phyloP scores from a whole-genome alignment of 805 yeast genomes.

The Lipomyces yamanashiensis region DNA sequence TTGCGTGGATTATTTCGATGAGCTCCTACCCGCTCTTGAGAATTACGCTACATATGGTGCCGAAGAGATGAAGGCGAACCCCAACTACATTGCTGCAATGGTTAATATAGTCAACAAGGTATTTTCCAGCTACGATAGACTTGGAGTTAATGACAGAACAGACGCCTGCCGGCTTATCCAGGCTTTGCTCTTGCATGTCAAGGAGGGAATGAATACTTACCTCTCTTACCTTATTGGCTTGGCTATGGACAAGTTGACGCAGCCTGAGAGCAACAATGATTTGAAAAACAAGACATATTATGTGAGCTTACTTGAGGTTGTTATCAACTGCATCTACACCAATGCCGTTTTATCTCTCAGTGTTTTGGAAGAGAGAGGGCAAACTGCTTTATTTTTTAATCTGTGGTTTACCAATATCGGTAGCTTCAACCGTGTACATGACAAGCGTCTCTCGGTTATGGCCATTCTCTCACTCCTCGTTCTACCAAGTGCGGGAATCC shows the following conservation, averaged over 20 bases:
- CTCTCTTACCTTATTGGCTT: constrained; percentile 54
- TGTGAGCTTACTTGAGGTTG: constrained; percentile 61
- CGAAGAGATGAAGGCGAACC: constrained; percentile 54
- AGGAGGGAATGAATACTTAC: constrained; percentile 49
- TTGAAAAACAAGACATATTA: constrained; percentile 49
- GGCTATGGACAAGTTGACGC: constrained; percentile 50
- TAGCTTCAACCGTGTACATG: constrained; percentile 70
- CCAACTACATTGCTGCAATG: constrained; percentile 55
- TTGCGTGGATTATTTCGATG: constrained; percentile 72
- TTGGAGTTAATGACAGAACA: constrained; percentile 61
- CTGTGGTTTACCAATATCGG: constrained; percentile 68
- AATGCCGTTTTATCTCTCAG: constrained; percentile 60
- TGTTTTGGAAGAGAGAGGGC: constrained; percentile 53
- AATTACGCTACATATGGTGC: constrained; percentile 70
- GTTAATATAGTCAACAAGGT: constrained; percentile 53
- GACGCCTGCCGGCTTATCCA: constrained; percentile 68
- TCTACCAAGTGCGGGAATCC: constrained; percentile 44
- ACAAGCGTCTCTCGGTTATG: constrained; percentile 73
- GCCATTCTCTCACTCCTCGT: constrained; percentile 63
- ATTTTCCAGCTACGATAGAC: constrained; percentile 49
- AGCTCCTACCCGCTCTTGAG: constrained; percentile 71
- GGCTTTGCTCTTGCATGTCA: constrained; percentile 63
- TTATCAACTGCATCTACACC: constrained; percentile 67
- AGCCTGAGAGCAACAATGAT: constrained; percentile 45
- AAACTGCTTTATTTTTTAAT: constrained; percentile 58